Evolutionary conservation across 305 asterid species (phyloP).

Genomic region (Fraxinus latifolia): DNA sequence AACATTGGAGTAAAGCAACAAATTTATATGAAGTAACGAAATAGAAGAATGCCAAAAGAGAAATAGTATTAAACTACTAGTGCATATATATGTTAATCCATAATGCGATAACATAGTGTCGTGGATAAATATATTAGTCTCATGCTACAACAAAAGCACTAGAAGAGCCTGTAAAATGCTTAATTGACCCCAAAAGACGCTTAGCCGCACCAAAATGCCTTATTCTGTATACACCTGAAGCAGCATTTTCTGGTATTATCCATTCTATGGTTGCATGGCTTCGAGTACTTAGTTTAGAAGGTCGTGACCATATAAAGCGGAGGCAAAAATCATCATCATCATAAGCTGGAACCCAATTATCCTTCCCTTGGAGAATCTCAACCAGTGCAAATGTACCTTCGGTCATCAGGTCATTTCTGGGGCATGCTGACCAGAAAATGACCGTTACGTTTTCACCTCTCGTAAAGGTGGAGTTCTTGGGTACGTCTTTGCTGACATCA

Average conservation of each 20-base stretch:
- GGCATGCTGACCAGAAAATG: slow-evolving; percentile 86
- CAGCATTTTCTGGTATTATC: slow-evolving; percentile 68
- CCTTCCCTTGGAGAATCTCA: slow-evolving; percentile 63
- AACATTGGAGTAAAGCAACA: neutral
- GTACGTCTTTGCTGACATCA: slow-evolving; percentile 61
- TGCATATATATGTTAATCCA: neutral
- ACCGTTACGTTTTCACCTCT: slow-evolving; percentile 69
- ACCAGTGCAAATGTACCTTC: slow-evolving; percentile 97
- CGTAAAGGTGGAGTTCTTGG: slow-evolving; percentile 63
- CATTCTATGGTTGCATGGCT: slow-evolving; percentile 80
- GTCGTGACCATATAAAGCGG: slow-evolving; percentile 87
- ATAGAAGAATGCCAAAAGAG: neutral
- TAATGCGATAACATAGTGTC: neutral
- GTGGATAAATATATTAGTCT: neutral
- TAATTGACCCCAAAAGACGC: slow-evolving; percentile 58
- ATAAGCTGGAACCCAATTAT: slow-evolving; percentile 75
- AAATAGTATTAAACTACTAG: neutral
- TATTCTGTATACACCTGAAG: slow-evolving; percentile 77
- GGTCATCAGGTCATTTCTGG: slow-evolving; percentile 91
- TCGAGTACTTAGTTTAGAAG: slow-evolving; percentile 62
- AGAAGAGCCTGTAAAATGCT: slow-evolving; percentile 82
- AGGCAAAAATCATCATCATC: slow-evolving; percentile 92
- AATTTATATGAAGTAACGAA: neutral
- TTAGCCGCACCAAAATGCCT: slow-evolving; percentile 93
- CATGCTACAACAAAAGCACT: slow-evolving; percentile 84